Base-by-base conservation (phyloP, 108 stramenopile species). In the Bacterosira constricta region DNA sequence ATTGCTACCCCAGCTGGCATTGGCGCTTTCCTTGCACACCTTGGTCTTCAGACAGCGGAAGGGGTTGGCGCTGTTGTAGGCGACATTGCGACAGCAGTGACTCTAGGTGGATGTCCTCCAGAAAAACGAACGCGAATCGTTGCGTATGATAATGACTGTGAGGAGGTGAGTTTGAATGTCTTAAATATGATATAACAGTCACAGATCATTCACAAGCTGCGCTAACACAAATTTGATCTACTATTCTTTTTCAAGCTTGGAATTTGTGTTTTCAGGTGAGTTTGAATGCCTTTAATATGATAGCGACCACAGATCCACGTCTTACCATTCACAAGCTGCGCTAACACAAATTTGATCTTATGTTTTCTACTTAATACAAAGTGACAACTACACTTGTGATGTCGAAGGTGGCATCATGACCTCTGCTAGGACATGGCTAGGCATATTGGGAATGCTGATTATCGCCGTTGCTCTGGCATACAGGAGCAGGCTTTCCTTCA, bases 21-120 rank as follows among this genome's bases (percentile, higher is more conserved):
- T 68, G 88, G 88, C 36, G 83, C 84, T 0, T 89, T 89, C 52
- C 42, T 89, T 21, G 88, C 88, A 9, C 88, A 89, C 56, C 73
- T 89, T 53, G 88, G 88, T 30, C 50, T 86, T 6, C 88, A 89
- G 69, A 89, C 85, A 1, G 83, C 88, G 6, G 85, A 89, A 59
- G 88, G 88, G 23, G 55, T 89, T 55, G 88, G 88, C 46, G 52
- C 81, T 54, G 88, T 89, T 29, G 88, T 89, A 7, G 37, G 63
- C 23, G 88, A 89, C 63, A 72, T 86, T 71, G 88, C 88, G 3
- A 89, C 88, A 10, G 85, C 88, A 51, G 85, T 89, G 27, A 88
- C 88, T 15, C 62, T 88, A n/a, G 88, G 88, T 69, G 88, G 57
- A 9, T 89, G 88, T 52, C 84, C 88, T 6, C 53, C 26, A 21